phyloP scores from a whole-genome alignment of 2,329 filamentous ascomycete genomes.

The Zymoseptoria crescenta region DNA sequence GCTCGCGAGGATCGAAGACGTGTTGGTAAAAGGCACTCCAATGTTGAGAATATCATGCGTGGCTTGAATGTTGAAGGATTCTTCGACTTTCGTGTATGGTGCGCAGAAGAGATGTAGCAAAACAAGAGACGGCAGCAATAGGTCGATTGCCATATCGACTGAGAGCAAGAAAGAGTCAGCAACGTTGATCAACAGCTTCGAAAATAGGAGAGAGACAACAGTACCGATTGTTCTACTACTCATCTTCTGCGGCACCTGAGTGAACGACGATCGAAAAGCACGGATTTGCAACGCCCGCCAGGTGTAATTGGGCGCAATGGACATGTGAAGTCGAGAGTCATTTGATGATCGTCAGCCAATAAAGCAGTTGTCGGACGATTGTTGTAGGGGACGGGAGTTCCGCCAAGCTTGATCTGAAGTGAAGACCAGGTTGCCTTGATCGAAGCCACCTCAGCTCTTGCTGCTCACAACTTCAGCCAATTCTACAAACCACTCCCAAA shows the following conservation, averaged over 20 bases:
- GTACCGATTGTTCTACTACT: background rate
- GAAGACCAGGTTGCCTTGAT: background rate
- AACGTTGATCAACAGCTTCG: background rate
- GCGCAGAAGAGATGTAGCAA: constrained; percentile 39
- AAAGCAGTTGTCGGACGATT: background rate
- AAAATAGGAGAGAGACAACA: background rate
- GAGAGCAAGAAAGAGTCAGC: background rate
- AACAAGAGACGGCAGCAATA: constrained; percentile 50
- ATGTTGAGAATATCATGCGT: constrained; percentile 81
- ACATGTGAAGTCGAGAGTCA: constrained; percentile 6
- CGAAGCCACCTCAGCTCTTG: background rate
- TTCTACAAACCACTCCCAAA: background rate
- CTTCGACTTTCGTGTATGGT: constrained; percentile 95
- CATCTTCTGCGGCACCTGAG: constrained; percentile 1
- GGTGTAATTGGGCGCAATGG: constrained; percentile 12
- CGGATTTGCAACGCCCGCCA: constrained; percentile 18
- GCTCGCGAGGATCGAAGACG: constrained; percentile 30
- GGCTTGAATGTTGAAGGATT: constrained; percentile 96
- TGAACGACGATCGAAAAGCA: constrained; percentile 4
- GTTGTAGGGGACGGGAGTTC: background rate
- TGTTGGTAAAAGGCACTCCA: constrained; percentile 53
- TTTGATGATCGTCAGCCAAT: constrained; percentile 3
- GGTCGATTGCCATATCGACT: constrained; percentile 43
- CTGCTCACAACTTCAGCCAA: background rate
- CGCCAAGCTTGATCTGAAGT: background rate